Percentiles rank a stretch among this genome's conserved stretches.
Conservation (phyloP, 345 rosid species). For the Toxicodendron radicans region DNA sequence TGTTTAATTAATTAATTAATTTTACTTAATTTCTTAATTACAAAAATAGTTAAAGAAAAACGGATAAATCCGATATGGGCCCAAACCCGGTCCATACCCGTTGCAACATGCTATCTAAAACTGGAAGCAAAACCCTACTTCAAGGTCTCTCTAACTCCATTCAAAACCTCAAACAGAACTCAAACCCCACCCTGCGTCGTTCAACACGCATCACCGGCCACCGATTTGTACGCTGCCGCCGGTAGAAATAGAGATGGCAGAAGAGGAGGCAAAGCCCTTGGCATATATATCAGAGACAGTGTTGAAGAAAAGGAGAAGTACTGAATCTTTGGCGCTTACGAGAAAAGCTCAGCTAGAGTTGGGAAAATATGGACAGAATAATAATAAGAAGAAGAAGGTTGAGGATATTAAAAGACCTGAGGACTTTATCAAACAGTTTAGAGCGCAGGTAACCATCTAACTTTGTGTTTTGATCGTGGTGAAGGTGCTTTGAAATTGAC, state of each 20-base stretch:
- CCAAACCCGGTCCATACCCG: too few species aligned
- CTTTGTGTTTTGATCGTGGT: background rate
- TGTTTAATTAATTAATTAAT: too few species aligned
- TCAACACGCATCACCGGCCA: too few species aligned
- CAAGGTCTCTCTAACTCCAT: too few species aligned
- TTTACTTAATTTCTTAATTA: too few species aligned
- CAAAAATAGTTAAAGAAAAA: too few species aligned
- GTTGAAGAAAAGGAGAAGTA: constrained; percentile 88
- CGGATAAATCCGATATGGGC: too few species aligned
- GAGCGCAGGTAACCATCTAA: constrained; percentile 53
- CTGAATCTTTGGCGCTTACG: constrained; percentile 68
- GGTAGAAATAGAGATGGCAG: constrained; percentile 41
- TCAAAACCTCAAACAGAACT: too few species aligned
- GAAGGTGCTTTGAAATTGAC: background rate
- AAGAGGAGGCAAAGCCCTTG: constrained; percentile 49
- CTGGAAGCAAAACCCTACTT: too few species aligned
- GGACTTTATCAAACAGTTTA: constrained; percentile 63
- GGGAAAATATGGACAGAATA: constrained; percentile 44
- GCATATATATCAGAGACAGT: constrained; percentile 67
- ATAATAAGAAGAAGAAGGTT: constrained; percentile 46
- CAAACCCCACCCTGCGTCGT: too few species aligned
- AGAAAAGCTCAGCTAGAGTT: constrained; percentile 74
- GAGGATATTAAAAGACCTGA: constrained; percentile 81
- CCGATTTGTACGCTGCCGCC: too few species aligned
- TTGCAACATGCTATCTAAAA: too few species aligned